Base-by-base conservation (phyloP, 331 rosid species). In the Pyrus hybrid region DNA sequence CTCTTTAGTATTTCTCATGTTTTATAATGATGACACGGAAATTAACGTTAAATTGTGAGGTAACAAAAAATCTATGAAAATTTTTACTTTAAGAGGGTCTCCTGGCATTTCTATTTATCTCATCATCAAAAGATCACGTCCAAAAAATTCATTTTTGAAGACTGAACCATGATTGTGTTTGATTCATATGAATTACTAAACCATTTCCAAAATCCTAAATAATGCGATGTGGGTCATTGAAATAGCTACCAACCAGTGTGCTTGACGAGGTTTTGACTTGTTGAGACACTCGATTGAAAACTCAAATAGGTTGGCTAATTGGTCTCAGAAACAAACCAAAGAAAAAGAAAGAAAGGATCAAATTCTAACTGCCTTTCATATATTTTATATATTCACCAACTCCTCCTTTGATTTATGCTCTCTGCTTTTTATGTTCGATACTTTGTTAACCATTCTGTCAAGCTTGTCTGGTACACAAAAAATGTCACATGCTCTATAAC, bases 191-290 rank as follows among this genome's bases (percentile, higher is more conserved):
- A 1, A 41, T 41, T 10, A 41, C 13, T 1, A 3, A 41, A 41
- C 47, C 5, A 11, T 41, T 37, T 37, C 13, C 43, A 37, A 37
- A 37, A n/a, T 9, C 43, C 13, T 37, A 37, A 2, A 37, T 37
- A 37, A 37, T 37, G 43, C 43, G 10, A 37, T 9, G 4, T 37
- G 43, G 43, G 43, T 37, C 43, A 37, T 37, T 37, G 43, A 35
- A 72, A 33, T 14, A 33, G 17, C 30, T 10, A 23, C 56, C n/a
- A 22, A 72, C 22, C 25, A 57, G 68, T 73, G 23, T 37, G 21
- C 41, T 73, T 30, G 8, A 37, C 76, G 43, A 60, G 76, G 58
- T 60, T 58, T 58, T 72, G 57, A 58, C 68, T 37, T 73, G 58
- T 73, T 37, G 58, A 73, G 6, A 60, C 68, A 12, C 67, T 26